Conservation (phyloP, 495 filamentous ascomycete genomes). For the Neurospora sp. region DNA sequence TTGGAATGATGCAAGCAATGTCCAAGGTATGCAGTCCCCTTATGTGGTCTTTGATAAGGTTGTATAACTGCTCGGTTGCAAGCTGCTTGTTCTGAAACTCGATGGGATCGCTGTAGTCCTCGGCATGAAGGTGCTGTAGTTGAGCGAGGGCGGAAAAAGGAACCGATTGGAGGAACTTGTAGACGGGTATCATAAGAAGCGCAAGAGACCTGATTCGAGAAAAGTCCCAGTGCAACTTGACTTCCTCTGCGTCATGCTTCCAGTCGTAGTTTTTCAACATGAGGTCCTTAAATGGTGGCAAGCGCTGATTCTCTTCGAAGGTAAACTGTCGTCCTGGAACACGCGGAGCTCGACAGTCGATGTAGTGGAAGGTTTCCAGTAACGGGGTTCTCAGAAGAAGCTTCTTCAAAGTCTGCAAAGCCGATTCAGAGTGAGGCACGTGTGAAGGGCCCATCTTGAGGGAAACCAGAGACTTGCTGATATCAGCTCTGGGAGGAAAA, state of each 20-base stretch:
- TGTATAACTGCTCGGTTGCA: constrained; percentile 11
- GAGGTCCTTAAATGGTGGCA: constrained; percentile 21
- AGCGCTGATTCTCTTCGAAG: constrained; percentile 17
- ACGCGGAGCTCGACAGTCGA: constrained; percentile 9
- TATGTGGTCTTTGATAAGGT: constrained; percentile 12
- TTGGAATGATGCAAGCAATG: not conserved
- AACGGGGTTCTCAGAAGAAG: constrained; percentile 14
- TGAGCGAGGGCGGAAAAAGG: constrained; percentile 8
- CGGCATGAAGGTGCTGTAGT: constrained; percentile 13
- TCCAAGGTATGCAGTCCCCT: not conserved
- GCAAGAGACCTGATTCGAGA: constrained; percentile 14
- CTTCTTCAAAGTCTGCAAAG: constrained; percentile 15
- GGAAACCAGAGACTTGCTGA: constrained; percentile 5
- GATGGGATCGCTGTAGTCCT: constrained; percentile 17
- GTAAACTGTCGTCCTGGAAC: constrained; percentile 16
- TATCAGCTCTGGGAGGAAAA: not conserved
- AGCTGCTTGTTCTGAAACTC: constrained; percentile 4
- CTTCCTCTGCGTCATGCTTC: constrained; percentile 14
- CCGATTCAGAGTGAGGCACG: constrained; percentile 14
- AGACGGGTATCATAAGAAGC: constrained; percentile 21
- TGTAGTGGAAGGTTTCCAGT: constrained; percentile 17
- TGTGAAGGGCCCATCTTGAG: constrained; percentile 14
- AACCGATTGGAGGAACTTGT: constrained; percentile 19
- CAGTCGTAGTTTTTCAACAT: constrained; percentile 25
- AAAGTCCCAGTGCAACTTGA: constrained; percentile 23